phyloP scores from a whole-genome alignment of 1,139 yeast genomes.

The Pichia sp. region DNA sequence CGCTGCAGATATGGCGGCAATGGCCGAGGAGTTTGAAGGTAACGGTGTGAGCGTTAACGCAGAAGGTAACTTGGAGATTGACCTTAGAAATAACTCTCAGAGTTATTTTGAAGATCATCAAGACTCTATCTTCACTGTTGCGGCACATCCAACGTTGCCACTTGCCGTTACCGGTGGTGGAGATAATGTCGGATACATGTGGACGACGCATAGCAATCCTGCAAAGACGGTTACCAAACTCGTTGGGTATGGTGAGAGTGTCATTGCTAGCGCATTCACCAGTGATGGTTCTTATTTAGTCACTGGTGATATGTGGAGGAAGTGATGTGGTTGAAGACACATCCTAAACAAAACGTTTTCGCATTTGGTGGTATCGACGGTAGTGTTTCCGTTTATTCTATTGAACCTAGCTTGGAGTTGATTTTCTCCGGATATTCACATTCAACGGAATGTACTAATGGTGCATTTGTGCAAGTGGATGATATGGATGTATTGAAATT shows the following conservation, averaged over 20 bases:
- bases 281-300: slow-evolving; percentile 71
- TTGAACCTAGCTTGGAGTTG: slow-evolving; percentile 58
- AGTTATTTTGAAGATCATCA: slow-evolving; percentile 83
- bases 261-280: slow-evolving; percentile 77
- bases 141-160: slow-evolving; percentile 76
- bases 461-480: slow-evolving; percentile 60
- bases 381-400: slow-evolving; percentile 87
- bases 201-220: slow-evolving; percentile 87
- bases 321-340: slow-evolving; percentile 68
- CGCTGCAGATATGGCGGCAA: slow-evolving; percentile 28
- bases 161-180: slow-evolving; percentile 67
- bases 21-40: slow-evolving; percentile 28
- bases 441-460: slow-evolving; percentile 71
- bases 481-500: slow-evolving; percentile 58
- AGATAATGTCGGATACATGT: slow-evolving; percentile 79
- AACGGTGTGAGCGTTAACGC: slow-evolving; percentile 29
- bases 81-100: slow-evolving; percentile 82
- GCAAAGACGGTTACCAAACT: slow-evolving; percentile 72
- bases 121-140: slow-evolving; percentile 75
- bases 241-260: slow-evolving; percentile 79
- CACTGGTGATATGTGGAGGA: slow-evolving; percentile 96
- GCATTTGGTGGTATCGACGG: slow-evolving; percentile 97
- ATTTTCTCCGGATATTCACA: slow-evolving; percentile 79
- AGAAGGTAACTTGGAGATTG: slow-evolving; percentile 45
- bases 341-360: slow-evolving; percentile 70